phyloP scores from a whole-genome alignment of 352 stramenopile species.

The Pseudoperonospora humuli region DNA sequence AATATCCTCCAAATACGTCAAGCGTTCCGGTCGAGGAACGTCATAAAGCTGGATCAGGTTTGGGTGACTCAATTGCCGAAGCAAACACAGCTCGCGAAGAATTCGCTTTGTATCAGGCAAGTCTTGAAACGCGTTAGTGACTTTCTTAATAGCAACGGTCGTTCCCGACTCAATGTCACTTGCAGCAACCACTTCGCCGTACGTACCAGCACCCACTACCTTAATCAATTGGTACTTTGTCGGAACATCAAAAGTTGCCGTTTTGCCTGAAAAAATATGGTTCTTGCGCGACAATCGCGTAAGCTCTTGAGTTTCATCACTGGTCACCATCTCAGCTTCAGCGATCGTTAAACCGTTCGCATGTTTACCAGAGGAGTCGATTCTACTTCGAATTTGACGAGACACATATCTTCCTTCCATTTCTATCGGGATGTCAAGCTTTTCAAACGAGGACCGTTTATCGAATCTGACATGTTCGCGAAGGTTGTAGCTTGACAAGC shows the following conservation, averaged over 20 bases:
- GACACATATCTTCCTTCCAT: constrained; percentile 24
- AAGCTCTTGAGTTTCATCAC: constrained; percentile 28
- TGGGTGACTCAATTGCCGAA: constrained; percentile 80
- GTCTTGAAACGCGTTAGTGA: constrained; percentile 77
- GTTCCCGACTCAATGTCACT: constrained; percentile 69
- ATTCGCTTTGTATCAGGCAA: constrained; percentile 88
- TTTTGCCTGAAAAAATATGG: constrained; percentile 59
- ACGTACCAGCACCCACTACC: constrained; percentile 69
- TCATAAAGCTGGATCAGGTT: constrained; percentile 93
- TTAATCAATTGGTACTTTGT: constrained; percentile 81
- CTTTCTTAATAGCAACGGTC: constrained; percentile 94
- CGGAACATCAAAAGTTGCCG: constrained; percentile 62
- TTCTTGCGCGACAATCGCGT: constrained; percentile 43
- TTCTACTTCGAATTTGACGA: constrained; percentile 22
- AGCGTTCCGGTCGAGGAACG: constrained; percentile 86
- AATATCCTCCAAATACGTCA: constrained; percentile 94
- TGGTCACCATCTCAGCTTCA: constrained; percentile 5
- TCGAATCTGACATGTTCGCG: constrained; percentile 47
- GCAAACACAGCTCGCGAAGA: constrained; percentile 89
- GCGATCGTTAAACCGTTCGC: constrained; percentile 3
- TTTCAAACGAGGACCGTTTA: constrained; percentile 17
- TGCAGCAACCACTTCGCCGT: constrained; percentile 74
- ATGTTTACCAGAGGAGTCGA: constrained; percentile 12
- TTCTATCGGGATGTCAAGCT: constrained; percentile 17
- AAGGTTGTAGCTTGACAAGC: constrained; percentile 46